Evolutionary conservation across 371 early-diverging fungal species (phyloP).

Genomic region (Coemansia sp.): DNA sequence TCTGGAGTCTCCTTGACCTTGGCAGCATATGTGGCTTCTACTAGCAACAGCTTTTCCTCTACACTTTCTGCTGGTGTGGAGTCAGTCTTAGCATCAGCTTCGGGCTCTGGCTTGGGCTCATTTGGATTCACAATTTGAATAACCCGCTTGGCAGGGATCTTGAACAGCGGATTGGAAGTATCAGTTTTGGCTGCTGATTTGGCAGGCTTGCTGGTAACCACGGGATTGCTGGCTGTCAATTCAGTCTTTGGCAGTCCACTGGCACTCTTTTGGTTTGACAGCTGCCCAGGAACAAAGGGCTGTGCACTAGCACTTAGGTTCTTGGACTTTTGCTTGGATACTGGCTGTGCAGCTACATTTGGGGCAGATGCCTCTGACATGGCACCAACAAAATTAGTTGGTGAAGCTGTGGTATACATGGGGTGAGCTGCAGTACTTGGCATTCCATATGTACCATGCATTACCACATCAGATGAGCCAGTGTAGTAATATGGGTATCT

Average conservation of each 20-base stretch:
- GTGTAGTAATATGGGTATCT: slow-evolving; percentile 29
- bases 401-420: background rate
- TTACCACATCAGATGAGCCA: background rate
- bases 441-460: background rate
- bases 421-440: background rate
- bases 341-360: background rate
- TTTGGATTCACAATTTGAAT: slow-evolving; percentile 65
- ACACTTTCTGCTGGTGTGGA: background rate
- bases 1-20: background rate
- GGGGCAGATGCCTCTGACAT: background rate
- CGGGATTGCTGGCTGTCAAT: background rate
- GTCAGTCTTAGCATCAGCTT: background rate
- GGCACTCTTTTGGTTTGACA: background rate
- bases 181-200: slow-evolving; percentile 9
- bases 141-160: slow-evolving; percentile 50
- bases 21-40: background rate
- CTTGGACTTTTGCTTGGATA: background rate
- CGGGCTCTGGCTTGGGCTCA: background rate
- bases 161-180: slow-evolving; percentile 30
- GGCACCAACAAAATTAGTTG: background rate
- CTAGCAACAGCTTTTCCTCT: no score
- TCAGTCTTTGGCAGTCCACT: background rate
- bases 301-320: background rate
- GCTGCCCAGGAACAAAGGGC: background rate
- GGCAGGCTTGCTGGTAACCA: background rate